Base-by-base conservation (phyloP, 2,329 filamentous ascomycete species). In the Fonsecaea multimorphosa region DNA sequence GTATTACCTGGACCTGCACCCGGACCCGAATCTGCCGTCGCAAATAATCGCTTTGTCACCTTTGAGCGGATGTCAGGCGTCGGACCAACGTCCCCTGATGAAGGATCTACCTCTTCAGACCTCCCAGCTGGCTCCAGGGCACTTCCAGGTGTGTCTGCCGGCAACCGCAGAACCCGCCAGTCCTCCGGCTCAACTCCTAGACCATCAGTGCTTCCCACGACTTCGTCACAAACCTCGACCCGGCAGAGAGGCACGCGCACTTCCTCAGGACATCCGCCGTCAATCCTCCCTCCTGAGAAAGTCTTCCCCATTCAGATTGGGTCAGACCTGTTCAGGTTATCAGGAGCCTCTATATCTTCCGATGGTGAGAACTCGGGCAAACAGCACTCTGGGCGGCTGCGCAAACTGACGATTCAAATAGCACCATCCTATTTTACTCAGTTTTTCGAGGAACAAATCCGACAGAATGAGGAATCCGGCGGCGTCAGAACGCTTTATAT, bases 351-450 rank as follows among this genome's bases (percentile, higher is more conserved):
- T 56, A 86, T 91, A 65, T 87, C 87, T 62, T 90, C 87, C 69
- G 89, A 91, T 86, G 88, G 88, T 90, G 78, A 81, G 86, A 80
- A 32, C 22, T 4, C 16, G 22, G 38, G 24, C n/a, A 6, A 16
- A 16, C 19, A 56, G 34, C n/a, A 19, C 11, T n/a, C 9, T 11
- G n/a, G 44, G 3, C 27, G n/a, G 24, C 11, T 40, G 24, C 46
- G 57, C 31, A 63, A 59, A 40, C 63, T 64, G 61, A 74, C 64
- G 75, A 80, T 74, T 79, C 77, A 76, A 81, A 82, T 80, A 96
- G 94, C 93, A 74, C 94, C 94, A 65, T 97, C 93, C 57, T 97
- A 97, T 78, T 97, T 98, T 80, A 96, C 94, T 22, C 90, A 92
- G 72, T 97, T 95, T 81, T 98, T 98, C 78, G 85, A 89, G 72